These are phyloP conservation scores for Cydonia oblonga DNA, from an alignment of 331 rosid genomes.

Conservation along the genomic window DNA sequence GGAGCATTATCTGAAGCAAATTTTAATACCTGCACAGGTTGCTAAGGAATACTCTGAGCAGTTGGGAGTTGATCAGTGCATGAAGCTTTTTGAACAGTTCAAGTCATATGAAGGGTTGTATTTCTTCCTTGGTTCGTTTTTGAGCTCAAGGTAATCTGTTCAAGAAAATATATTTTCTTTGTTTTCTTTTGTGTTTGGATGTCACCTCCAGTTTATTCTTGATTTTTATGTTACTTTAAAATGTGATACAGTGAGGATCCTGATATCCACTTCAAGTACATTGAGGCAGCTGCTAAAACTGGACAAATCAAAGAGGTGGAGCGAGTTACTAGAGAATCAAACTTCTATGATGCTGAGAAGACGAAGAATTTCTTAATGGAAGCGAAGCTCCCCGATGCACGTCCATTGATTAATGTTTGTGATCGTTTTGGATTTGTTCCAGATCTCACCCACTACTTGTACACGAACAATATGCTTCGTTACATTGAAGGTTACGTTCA, in stretches of 20 bases:
- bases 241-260: slow-evolving; percentile 92
- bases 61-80: slow-evolving; percentile 85
- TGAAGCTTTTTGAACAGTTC: slow-evolving; percentile 93
- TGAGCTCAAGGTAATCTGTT: slow-evolving; percentile 80
- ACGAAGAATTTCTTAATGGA: slow-evolving; percentile 96
- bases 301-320: slow-evolving; percentile 99
- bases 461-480: slow-evolving; percentile 98
- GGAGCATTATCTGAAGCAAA: slow-evolving; percentile 14
- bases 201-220: background rate
- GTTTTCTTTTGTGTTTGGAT: background rate
- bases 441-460: slow-evolving; percentile 91
- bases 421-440: slow-evolving; percentile 99
- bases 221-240: background rate
- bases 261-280: slow-evolving; percentile 98
- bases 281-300: slow-evolving; percentile 98
- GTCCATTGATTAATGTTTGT: slow-evolving; percentile 93
- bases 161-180: background rate
- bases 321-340: slow-evolving; percentile 97
- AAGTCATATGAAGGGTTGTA: slow-evolving; percentile 94
- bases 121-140: slow-evolving; percentile 91
- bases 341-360: slow-evolving; percentile 91
- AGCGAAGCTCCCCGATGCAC: slow-evolving; percentile 98
- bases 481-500: slow-evolving; percentile 98
- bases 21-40: slow-evolving; percentile 39
- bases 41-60: slow-evolving; percentile 99